These are phyloP conservation scores for Colletotrichum sidae DNA, from an alignment of 2,329 filamentous ascomycete species.

Conservation along the genomic window DNA sequence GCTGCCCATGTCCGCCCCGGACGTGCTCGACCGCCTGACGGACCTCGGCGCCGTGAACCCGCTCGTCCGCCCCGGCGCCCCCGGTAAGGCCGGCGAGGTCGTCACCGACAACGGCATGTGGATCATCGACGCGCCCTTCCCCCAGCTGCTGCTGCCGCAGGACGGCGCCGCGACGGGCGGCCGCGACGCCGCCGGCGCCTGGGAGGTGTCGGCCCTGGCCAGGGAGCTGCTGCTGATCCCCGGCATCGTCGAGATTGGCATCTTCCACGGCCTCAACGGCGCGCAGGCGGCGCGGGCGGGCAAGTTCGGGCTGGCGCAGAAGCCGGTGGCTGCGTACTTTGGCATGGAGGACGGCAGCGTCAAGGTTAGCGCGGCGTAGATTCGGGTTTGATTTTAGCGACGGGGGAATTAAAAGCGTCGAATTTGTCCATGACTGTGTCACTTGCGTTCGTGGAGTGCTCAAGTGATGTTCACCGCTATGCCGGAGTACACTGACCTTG, in stretches of 20 bases:
- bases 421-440: too few species aligned
- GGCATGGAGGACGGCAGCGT: constrained; percentile 84
- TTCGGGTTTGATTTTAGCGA: too few species aligned
- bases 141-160: constrained; percentile 73
- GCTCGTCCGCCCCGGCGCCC: constrained; percentile 76
- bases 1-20: constrained; percentile 82
- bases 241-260: constrained; percentile 90
- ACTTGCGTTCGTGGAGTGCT: too few species aligned
- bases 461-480: too few species aligned
- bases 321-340: constrained; percentile 94
- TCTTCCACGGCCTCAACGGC: constrained; percentile 88
- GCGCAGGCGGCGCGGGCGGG: constrained; percentile 66
- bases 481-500: too few species aligned
- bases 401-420: too few species aligned
- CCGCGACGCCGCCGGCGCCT: constrained; percentile 67
- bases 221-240: constrained; percentile 82
- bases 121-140: constrained; percentile 94
- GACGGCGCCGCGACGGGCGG: constrained; percentile 57
- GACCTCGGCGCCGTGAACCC: constrained; percentile 80
- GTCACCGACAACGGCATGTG: constrained; percentile 70
- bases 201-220: constrained; percentile 84
- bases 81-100: constrained; percentile 84
- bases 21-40: constrained; percentile 79
- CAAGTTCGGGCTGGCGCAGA: constrained; percentile 79
- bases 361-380: constrained; percentile 53